Evolutionary conservation across 345 rosid genomes (phyloP).

Genomic region (Populus ilicifolia): DNA sequence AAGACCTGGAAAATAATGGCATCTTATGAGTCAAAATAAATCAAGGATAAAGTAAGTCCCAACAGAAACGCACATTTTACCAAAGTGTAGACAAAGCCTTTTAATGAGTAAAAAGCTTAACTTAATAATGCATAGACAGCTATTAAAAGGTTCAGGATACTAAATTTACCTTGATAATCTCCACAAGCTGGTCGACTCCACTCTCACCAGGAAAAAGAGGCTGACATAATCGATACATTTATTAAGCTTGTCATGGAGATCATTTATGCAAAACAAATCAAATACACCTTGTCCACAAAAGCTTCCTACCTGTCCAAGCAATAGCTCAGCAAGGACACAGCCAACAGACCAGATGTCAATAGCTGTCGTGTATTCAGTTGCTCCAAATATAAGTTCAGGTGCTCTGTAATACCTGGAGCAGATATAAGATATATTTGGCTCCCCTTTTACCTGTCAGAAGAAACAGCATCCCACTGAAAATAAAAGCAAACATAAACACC

Average conservation of each 20-base stretch:
- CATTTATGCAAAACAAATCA: neutral
- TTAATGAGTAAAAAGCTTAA: neutral
- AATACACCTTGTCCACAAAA: neutral
- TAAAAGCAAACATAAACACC: neutral
- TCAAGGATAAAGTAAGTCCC: neutral
- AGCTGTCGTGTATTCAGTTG: conserved; percentile 87
- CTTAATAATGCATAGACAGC: neutral
- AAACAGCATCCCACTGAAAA: conserved; percentile 9
- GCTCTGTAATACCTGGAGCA: conserved; percentile 98
- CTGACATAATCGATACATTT: conserved; percentile 36
- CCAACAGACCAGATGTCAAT: conserved; percentile 99
- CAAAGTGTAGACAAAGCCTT: neutral
- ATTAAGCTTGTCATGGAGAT: conserved; percentile 2
- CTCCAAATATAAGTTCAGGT: conserved; percentile 97
- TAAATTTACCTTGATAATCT: conserved; percentile 82
- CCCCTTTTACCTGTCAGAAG: conserved; percentile 84
- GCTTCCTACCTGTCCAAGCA: conserved; percentile 77
- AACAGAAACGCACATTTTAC: neutral
- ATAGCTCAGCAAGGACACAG: conserved; percentile 86
- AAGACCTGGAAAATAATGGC: conserved; percentile 49
- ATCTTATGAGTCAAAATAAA: neutral
- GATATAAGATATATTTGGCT: conserved; percentile 92
- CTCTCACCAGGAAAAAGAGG: conserved; percentile 96
- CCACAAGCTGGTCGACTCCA: conserved; percentile 96
- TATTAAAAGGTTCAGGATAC: neutral